These are phyloP conservation scores for Phaeodactylum tricornutum DNA, from an alignment of 108 stramenopile species.

Conservation along the genomic window DNA sequence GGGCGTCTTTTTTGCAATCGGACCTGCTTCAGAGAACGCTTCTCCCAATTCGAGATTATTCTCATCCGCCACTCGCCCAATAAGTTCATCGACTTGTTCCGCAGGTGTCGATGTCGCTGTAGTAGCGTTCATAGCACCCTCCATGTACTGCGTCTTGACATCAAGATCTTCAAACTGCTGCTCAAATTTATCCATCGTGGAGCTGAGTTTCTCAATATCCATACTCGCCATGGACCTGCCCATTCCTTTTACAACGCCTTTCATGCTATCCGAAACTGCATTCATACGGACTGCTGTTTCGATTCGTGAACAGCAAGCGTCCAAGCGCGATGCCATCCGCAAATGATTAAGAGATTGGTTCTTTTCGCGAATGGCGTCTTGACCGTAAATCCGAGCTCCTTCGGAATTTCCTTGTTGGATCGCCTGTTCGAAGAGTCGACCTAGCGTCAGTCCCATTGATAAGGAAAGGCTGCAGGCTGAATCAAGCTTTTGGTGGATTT, in stretches of 20 bases:
- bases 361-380: constrained; percentile 98
- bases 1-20: constrained; percentile 68
- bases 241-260: constrained; percentile 91
- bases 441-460: no score
- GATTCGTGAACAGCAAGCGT: constrained; percentile 91
- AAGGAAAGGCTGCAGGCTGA: no score
- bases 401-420: constrained; percentile 88
- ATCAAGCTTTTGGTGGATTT: no score
- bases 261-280: constrained; percentile 85
- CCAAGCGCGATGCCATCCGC: constrained; percentile 85
- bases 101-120: constrained; percentile 92
- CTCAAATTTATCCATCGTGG: constrained; percentile 95
- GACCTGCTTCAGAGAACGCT: constrained; percentile 67
- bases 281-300: constrained; percentile 97
- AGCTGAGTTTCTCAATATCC: constrained; percentile 89
- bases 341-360: constrained; percentile 93
- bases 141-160: constrained; percentile 93
- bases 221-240: constrained; percentile 79
- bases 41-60: constrained; percentile 79
- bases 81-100: constrained; percentile 90
- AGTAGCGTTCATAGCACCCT: constrained; percentile 91
- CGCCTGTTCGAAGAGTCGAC: no score
- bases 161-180: constrained; percentile 98
- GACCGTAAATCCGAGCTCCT: constrained; percentile 93
- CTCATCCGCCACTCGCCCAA: constrained; percentile 89